Percentiles rank a stretch among this genome's conserved stretches.
These are phyloP conservation scores for Tylopilus balloui DNA, from an alignment of 768 basidiomycete species.

Conservation along the genomic window DNA sequence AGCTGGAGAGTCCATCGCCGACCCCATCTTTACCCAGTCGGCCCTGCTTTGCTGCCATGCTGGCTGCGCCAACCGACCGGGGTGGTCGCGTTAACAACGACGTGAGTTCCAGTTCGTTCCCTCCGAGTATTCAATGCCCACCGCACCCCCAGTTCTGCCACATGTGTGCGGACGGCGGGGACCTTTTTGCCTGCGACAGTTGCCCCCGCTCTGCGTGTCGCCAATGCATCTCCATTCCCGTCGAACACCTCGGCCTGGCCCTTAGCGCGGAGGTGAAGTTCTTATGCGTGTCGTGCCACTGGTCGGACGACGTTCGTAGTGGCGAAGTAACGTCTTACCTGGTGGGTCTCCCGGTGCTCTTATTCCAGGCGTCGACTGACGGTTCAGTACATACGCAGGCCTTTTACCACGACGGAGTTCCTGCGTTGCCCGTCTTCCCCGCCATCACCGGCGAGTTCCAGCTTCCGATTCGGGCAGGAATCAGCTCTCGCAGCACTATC, in stretches of 20 bases:
- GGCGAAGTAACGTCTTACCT: background rate
- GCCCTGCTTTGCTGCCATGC: no score
- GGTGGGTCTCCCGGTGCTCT: background rate
- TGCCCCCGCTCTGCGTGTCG: background rate
- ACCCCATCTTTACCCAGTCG: no score
- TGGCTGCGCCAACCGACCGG: no score
- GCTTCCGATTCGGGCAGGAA: background rate
- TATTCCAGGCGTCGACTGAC: background rate
- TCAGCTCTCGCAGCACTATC: background rate
- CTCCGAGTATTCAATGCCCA: no score
- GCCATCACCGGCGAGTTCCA: background rate
- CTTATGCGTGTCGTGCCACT: background rate
- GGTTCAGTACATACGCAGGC: background rate
- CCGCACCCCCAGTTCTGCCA: constrained; percentile 1
- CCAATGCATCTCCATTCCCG: background rate
- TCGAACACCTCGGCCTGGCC: fast-evolving
- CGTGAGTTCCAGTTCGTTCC: no score
- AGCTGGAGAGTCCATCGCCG: no score
- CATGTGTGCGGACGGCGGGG: background rate
- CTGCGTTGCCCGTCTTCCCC: background rate
- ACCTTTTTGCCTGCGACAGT: background rate
- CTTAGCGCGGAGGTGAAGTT: background rate
- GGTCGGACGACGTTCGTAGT: background rate
- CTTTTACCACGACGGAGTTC: background rate
- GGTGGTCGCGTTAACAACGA: no score